phyloP scores from a whole-genome alignment of 2,329 filamentous ascomycete species.

The Neonectria hederae region DNA sequence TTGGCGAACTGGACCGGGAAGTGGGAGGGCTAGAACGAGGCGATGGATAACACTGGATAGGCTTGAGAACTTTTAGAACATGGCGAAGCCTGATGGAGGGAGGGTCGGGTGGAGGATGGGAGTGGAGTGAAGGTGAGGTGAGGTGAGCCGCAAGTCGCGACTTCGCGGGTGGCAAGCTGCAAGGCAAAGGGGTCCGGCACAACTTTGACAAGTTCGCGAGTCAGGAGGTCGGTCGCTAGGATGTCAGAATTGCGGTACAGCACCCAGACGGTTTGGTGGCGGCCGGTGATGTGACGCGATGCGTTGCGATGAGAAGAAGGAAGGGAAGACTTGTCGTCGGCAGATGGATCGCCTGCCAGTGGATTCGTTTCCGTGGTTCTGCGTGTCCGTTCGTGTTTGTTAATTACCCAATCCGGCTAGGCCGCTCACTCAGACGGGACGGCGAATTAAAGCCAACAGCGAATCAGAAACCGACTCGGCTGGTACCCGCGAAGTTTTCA shows the following conservation, averaged over 20 bases:
- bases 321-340: neutral
- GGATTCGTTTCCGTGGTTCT: neutral
- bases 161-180: conserved; percentile 1
- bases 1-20: conserved; percentile 20
- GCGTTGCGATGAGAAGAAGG: neutral
- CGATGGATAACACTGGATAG: neutral
- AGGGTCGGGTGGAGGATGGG: neutral
- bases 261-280: neutral
- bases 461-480: neutral
- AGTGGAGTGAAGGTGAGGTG: conserved; percentile 1
- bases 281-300: neutral
- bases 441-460: neutral
- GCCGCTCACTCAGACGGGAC: neutral
- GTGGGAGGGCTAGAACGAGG: conserved; percentile 24
- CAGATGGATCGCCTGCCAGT: neutral
- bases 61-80: conserved; percentile 8
- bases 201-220: neutral
- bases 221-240: neutral
- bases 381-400: conserved; percentile 3
- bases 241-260: neutral
- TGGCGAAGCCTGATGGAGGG: conserved; percentile 1
- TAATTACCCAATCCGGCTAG: conserved; percentile 15
- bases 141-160: neutral
- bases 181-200: neutral
- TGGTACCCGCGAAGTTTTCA: neutral